These are phyloP conservation scores for Calophaca sinica DNA, from an alignment of 306 rosid species.

Conservation along the genomic window DNA sequence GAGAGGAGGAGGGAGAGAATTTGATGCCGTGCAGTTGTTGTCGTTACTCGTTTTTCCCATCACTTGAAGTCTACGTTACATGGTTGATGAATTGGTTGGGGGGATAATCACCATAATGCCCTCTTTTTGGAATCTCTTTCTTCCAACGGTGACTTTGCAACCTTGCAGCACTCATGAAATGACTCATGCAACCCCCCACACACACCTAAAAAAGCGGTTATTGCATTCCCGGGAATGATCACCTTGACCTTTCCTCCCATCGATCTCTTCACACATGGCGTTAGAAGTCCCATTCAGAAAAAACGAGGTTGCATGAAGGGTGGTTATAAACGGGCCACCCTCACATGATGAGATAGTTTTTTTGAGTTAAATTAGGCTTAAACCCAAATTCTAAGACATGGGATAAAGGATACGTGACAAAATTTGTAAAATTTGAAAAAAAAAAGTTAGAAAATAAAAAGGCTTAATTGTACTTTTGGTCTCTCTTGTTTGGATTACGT, in stretches of 20 bases:
- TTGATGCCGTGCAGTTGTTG: slow-evolving; percentile 43
- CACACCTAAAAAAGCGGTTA: not conserved
- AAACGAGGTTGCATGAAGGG: too few relatives aligned
- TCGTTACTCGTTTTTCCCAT: slow-evolving; percentile 57
- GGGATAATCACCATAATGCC: slow-evolving; percentile 67
- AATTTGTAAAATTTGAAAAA: too few relatives aligned
- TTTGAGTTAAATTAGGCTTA: too few relatives aligned
- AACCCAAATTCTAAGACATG: too few relatives aligned
- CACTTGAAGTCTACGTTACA: slow-evolving; percentile 80
- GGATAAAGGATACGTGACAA: too few relatives aligned
- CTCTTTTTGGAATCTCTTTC: slow-evolving; percentile 53
- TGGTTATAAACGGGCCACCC: too few relatives aligned
- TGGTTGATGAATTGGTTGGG: slow-evolving; percentile 56
- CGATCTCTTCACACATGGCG: not conserved
- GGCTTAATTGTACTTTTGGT: too few relatives aligned
- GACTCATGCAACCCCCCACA: slow-evolving; percentile 16
- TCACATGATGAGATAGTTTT: too few relatives aligned
- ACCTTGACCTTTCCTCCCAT: not conserved
- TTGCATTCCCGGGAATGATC: not conserved
- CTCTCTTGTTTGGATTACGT: too few relatives aligned
- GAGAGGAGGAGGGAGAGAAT: slow-evolving; percentile 42
- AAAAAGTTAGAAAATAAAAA: too few relatives aligned
- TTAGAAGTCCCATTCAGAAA: too few relatives aligned
- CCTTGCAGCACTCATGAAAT: slow-evolving; percentile 27
- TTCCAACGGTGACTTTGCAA: slow-evolving; percentile 43